A percentile compares a stretch with the other conserved stretches of the same genome.
These are phyloP conservation scores for Crithidia sp. DNA, from an alignment of 208 protist genomes.

Conservation along the genomic window DNA sequence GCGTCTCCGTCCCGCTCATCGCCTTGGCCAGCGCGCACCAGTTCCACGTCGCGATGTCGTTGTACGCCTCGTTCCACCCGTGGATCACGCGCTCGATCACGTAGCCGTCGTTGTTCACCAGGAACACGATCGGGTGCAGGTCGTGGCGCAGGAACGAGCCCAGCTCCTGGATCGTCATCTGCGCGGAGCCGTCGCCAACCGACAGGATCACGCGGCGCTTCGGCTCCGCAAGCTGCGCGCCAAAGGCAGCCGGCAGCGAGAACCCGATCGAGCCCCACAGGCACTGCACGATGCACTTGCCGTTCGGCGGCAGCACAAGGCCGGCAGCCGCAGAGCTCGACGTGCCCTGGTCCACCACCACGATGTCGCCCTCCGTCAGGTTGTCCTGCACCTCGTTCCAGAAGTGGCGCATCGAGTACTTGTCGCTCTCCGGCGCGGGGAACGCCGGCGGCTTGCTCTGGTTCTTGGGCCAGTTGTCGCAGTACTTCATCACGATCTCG, in stretches of 20 bases:
- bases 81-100: constrained; percentile 53
- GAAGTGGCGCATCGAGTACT: constrained; percentile 41
- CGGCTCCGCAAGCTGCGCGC: constrained; percentile 47
- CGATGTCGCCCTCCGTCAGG: constrained; percentile 41
- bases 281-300: constrained; percentile 30
- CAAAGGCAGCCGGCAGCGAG: constrained; percentile 48
- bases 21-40: constrained; percentile 40
- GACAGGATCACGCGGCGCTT: constrained; percentile 40
- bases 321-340: constrained; percentile 34
- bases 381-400: constrained; percentile 43
- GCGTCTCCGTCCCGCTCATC: too few relatives aligned
- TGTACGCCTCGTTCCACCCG: constrained; percentile 58
- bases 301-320: constrained; percentile 34
- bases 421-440: constrained; percentile 25
- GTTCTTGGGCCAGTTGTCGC: constrained; percentile 18
- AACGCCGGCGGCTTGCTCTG: constrained; percentile 23
- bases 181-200: constrained; percentile 43
- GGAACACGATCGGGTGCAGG: constrained; percentile 42
- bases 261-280: constrained; percentile 57
- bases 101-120: constrained; percentile 63
- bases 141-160: constrained; percentile 42
- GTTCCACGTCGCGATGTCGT: constrained; percentile 52
- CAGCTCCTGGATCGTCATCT: constrained; percentile 58
- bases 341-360: constrained; percentile 55
- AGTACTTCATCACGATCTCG: constrained; percentile 34